Conservation (phyloP, 352 stramenopile genomes). For the Globisporangium recalcitrans region DNA sequence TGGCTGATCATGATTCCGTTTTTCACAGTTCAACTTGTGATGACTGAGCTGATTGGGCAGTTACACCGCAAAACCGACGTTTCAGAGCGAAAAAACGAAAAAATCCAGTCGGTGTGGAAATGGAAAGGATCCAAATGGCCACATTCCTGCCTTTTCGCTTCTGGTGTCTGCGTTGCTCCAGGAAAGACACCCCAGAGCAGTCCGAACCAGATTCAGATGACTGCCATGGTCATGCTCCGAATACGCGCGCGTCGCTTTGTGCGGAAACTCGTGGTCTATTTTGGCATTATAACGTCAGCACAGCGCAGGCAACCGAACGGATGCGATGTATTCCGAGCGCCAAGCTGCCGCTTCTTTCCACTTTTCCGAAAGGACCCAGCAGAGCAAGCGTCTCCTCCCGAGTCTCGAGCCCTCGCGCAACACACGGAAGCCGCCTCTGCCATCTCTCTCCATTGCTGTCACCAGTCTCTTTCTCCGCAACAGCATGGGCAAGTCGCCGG, state of each 20-base stretch:
- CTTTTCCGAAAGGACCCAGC: neutral
- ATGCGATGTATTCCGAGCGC: neutral
- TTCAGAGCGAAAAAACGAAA: neutral
- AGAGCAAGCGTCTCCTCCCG: conserved; percentile 2
- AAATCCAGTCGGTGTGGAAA: neutral
- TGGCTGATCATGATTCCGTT: neutral
- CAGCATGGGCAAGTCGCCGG: conserved; percentile 50
- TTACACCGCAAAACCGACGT: conserved; percentile 3
- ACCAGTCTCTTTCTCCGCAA: neutral
- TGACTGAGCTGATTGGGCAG: neutral
- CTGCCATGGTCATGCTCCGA: too few relatives aligned
- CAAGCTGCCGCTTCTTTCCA: conserved; percentile 4
- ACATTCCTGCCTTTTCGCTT: too few relatives aligned
- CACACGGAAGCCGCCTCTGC: neutral
- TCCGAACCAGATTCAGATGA: neutral
- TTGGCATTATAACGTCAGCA: neutral
- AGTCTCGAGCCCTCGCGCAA: neutral
- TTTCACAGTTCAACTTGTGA: neutral
- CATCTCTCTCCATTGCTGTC: neutral
- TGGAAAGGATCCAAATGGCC: too few relatives aligned
- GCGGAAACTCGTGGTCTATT: conserved; percentile 9
- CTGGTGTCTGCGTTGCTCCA: neutral
- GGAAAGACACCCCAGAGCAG: neutral
- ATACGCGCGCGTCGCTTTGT: neutral
- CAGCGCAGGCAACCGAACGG: neutral